Percentiles rank a stretch among this genome's conserved stretches.
Evolutionary conservation across 139 green algal genomes (phyloP).

Genomic region (Closterium sp.): DNA sequence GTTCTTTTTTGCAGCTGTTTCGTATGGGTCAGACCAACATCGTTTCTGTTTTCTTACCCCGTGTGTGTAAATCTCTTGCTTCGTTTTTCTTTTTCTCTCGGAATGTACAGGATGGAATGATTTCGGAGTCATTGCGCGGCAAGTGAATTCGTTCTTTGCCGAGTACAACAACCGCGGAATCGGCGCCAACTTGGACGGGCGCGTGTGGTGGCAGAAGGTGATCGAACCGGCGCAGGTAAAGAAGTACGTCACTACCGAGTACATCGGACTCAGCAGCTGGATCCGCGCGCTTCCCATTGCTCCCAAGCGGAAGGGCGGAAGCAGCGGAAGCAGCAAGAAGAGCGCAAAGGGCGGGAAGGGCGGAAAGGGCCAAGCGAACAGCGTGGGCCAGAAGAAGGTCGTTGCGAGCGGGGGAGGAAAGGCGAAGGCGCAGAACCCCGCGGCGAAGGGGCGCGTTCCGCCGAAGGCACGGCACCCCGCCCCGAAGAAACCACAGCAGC

Average conservation of each 20-base stretch:
- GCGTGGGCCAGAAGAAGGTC: too few relatives aligned
- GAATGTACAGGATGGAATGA: constrained; percentile 15
- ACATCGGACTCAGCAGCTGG: constrained; percentile 1
- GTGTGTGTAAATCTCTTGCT: not conserved
- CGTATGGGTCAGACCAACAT: not conserved
- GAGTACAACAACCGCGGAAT: constrained; percentile 30
- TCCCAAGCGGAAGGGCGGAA: not conserved
- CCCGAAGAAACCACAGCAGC: not conserved
- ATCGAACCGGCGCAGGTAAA: constrained; percentile 12
- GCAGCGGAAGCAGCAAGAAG: not conserved
- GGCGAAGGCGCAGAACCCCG: not conserved
- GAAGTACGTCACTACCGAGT: not conserved
- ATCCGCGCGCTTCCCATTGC: not conserved
- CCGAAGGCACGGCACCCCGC: not conserved
- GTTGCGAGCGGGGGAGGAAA: too few relatives aligned
- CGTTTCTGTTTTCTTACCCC: not conserved
- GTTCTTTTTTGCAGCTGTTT: not conserved
- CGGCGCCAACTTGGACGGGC: constrained; percentile 23
- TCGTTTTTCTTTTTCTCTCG: too few relatives aligned
- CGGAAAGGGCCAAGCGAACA: not conserved
- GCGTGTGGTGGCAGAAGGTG: constrained; percentile 18
- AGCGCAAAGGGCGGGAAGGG: not conserved
- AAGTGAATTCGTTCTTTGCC: constrained; percentile 24
- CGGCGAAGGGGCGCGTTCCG: too few relatives aligned
- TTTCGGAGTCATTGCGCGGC: not conserved